Evolutionary conservation across 495 filamentous ascomycete species (phyloP).

Genomic region (Wilcoxina mikolae): DNA sequence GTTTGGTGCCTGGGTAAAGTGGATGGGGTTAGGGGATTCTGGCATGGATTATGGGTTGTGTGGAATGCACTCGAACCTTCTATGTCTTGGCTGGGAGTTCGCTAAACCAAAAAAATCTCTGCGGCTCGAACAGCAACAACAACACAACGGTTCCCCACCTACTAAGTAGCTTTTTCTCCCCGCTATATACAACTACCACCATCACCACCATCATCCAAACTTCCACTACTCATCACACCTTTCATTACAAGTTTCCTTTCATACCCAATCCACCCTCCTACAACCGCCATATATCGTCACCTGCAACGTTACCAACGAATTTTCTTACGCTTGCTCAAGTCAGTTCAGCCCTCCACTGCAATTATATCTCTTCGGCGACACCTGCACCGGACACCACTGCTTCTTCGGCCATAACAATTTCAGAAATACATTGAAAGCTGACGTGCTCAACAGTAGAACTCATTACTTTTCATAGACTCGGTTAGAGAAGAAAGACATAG

Average conservation of each 20-base stretch:
- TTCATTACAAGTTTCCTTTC: neutral
- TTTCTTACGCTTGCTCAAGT: neutral
- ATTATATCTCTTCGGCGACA: no score
- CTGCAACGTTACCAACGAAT: neutral
- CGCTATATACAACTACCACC: neutral
- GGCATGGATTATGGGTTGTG: neutral
- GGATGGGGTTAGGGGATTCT: neutral
- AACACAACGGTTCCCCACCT: slow-evolving; percentile 4
- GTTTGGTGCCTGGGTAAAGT: no score
- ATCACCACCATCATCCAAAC: neutral
- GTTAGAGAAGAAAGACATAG: neutral
- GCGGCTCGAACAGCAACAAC: slow-evolving; percentile 4
- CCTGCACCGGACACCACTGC: no score
- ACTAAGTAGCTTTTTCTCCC: neutral
- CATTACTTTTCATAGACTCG: neutral
- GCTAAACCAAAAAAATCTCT: slow-evolving; percentile 4
- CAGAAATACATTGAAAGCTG: neutral
- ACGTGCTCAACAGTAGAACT: neutral
- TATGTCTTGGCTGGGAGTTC: neutral
- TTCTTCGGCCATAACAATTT: no score
- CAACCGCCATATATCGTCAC: neutral
- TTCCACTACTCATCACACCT: neutral
- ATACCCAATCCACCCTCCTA: neutral
- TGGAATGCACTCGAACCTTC: slow-evolving; percentile 7
- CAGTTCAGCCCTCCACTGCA: no score